These are phyloP conservation scores for Serendipita sp. DNA, from an alignment of 768 basidiomycete species.

Conservation along the genomic window DNA sequence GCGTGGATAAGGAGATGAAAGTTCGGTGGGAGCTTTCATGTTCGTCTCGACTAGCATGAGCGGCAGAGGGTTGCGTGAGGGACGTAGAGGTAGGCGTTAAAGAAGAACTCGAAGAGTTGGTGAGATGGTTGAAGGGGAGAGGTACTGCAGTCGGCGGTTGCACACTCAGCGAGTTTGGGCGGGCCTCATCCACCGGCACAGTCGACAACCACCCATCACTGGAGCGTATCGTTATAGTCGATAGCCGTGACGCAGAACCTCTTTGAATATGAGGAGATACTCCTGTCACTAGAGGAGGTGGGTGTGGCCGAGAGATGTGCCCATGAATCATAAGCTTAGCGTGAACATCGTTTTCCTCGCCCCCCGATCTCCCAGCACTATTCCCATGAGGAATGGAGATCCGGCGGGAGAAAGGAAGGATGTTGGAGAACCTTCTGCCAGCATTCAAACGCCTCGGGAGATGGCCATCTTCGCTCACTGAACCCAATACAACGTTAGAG, in stretches of 20 bases:
- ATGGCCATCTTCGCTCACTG: not conserved
- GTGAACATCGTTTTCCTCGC: too few relatives aligned
- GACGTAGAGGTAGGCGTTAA: too few relatives aligned
- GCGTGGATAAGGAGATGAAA: not conserved
- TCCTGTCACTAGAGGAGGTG: not conserved
- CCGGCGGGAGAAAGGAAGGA: not conserved
- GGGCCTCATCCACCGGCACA: not conserved
- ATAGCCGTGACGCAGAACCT: not conserved
- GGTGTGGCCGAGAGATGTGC: not conserved
- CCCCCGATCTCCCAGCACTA: too few relatives aligned
- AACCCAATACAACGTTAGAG: not conserved
- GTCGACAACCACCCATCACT: not conserved
- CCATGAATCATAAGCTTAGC: not conserved
- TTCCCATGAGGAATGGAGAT: not conserved
- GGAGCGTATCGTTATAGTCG: slow-evolving; percentile 2
- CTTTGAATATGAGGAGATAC: too few relatives aligned
- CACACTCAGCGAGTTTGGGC: too few relatives aligned
- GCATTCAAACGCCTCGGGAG: not conserved
- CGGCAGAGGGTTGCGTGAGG: too few relatives aligned
- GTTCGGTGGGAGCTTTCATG: too few relatives aligned
- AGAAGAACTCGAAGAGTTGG: too few relatives aligned
- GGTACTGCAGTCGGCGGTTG: too few relatives aligned
- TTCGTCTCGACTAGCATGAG: too few relatives aligned
- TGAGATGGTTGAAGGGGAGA: too few relatives aligned
- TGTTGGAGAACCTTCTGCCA: not conserved